Evolutionary conservation across 257 asterid genomes (phyloP), one percentile per base, ranked within the genome.

Genomic region (Schizonepeta tenuifolia): DNA sequence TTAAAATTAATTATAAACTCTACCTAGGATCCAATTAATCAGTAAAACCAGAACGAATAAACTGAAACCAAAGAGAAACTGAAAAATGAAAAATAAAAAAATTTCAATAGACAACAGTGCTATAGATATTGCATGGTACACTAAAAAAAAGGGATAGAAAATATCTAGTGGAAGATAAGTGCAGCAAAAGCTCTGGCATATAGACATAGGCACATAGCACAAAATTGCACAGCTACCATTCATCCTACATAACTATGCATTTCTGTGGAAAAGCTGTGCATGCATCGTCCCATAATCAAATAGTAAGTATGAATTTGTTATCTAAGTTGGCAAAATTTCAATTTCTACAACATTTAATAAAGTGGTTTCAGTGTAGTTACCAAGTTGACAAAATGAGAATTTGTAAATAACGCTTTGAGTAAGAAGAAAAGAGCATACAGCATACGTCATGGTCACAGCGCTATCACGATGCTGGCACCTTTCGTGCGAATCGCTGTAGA

Each of bases 401-500:
- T 54, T 33, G 51, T 22, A 66, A 66, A 46, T 21, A 55, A 36
- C 38, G 43, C 12, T 54, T 20, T 2, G 47, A 57, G 38, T 28
- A 24, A 12, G 41, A n/a, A n/a, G 22, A 54, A 24, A 38, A 59
- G 36, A 53, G 66, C 20, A 38, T 63, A 64, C 26, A 50, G 15
- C 24, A 21, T 12, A 65, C 40, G 57, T 51, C 21, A 17, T 46
- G 31, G 43, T n/a, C 31, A n/a, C 12, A 20, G 33, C 44, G 56
- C 17, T 10, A 67, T 85, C 78, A 87, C 12, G 75, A 40, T 9
- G 77, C 43, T 11, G 81, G 70, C 24, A 67, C 81, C 86, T 86
- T 94, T 58, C 79, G 75, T 54, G 88, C 83, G 35, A 91, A 91
- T 57, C 96, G 78, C 78, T 85, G 88, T 49, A 90, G 81, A 33